Conservation (phyloP, 1,284 basidiomycete genomes). For the Agaricales sp. region DNA sequence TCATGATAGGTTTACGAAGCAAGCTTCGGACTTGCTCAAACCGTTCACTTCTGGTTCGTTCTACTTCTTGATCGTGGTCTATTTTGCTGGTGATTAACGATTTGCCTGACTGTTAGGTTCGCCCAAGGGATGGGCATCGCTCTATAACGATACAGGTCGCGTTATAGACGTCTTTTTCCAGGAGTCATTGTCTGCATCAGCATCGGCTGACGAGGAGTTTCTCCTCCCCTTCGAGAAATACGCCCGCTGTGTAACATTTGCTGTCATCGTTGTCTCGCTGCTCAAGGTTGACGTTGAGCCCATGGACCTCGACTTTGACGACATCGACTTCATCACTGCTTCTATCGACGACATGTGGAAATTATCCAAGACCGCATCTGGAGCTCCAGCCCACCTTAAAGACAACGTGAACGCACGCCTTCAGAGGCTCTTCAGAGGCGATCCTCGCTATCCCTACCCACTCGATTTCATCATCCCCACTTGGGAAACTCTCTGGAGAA, state of each 20-base stretch:
- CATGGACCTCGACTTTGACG: slow-evolving; percentile 17
- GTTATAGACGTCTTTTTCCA: slow-evolving; percentile 21
- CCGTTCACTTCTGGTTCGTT: slow-evolving; percentile 15
- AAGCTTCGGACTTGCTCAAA: slow-evolving; percentile 17
- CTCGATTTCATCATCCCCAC: slow-evolving; percentile 43
- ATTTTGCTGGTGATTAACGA: no score
- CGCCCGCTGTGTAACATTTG: slow-evolving; percentile 32
- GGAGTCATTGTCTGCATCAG: slow-evolving; percentile 5
- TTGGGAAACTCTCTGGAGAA: slow-evolving; percentile 53
- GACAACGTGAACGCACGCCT: slow-evolving; percentile 19
- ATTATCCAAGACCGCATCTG: slow-evolving; percentile 23
- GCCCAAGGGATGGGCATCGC: slow-evolving; percentile 17
- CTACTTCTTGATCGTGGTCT: no score
- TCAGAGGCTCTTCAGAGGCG: slow-evolving; percentile 26
- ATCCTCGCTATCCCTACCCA: slow-evolving; percentile 23
- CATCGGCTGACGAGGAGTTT: background rate
- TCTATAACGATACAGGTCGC: slow-evolving; percentile 18
- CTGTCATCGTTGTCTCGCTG: slow-evolving; percentile 28
- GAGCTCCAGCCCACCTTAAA: slow-evolving; percentile 9
- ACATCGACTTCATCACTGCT: slow-evolving; percentile 23
- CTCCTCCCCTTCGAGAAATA: slow-evolving; percentile 24
- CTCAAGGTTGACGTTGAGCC: slow-evolving; percentile 22
- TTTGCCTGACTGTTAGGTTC: no score
- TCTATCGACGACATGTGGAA: slow-evolving; percentile 32
- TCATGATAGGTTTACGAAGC: slow-evolving; percentile 22